Percentiles rank a stretch among this genome's conserved stretches.
Conservation (phyloP, 352 stramenopile genomes). For the Phytophthora podocarpi region DNA sequence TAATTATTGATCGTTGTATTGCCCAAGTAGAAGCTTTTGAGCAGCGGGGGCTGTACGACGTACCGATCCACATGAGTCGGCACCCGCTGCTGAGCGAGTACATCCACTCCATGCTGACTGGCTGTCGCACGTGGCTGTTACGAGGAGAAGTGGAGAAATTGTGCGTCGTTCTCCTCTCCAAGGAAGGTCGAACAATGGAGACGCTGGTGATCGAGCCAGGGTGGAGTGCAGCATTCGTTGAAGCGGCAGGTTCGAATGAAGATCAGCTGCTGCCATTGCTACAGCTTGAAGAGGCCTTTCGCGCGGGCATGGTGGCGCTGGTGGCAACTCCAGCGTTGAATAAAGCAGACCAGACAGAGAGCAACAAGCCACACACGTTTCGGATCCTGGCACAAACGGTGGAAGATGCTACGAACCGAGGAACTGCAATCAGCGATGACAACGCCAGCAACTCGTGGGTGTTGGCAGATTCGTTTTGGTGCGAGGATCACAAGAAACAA, state of each 20-base stretch:
- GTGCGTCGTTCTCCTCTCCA: slow-evolving; percentile 56
- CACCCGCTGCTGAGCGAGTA: slow-evolving; percentile 80
- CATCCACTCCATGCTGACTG: slow-evolving; percentile 72
- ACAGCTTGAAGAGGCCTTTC: slow-evolving; percentile 71
- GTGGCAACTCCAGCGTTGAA: slow-evolving; percentile 36
- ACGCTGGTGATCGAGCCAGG: slow-evolving; percentile 62
- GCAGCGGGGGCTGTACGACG: slow-evolving; percentile 64
- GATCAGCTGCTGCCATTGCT: slow-evolving; percentile 43
- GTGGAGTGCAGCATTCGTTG: slow-evolving; percentile 33
- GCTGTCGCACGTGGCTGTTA: slow-evolving; percentile 67
- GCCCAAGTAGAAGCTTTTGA: slow-evolving; percentile 59
- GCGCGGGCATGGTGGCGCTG: slow-evolving; percentile 59
- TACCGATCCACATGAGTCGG: slow-evolving; percentile 81
- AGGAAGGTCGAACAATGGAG: slow-evolving; percentile 46
- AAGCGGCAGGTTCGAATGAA: slow-evolving; percentile 24
- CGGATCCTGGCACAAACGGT: slow-evolving; percentile 69
- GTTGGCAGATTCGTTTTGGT: slow-evolving; percentile 61
- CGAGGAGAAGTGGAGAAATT: slow-evolving; percentile 72
- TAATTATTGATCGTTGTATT: not conserved
- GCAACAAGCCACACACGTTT: slow-evolving; percentile 48
- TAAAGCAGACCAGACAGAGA: not conserved
- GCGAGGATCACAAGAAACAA: slow-evolving; percentile 33
- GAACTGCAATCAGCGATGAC: slow-evolving; percentile 45
- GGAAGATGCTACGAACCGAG: slow-evolving; percentile 45
- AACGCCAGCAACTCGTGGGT: slow-evolving; percentile 71